Base-by-base conservation (phyloP, 306 rosid species). In the Dalbergia oliveri region DNA sequence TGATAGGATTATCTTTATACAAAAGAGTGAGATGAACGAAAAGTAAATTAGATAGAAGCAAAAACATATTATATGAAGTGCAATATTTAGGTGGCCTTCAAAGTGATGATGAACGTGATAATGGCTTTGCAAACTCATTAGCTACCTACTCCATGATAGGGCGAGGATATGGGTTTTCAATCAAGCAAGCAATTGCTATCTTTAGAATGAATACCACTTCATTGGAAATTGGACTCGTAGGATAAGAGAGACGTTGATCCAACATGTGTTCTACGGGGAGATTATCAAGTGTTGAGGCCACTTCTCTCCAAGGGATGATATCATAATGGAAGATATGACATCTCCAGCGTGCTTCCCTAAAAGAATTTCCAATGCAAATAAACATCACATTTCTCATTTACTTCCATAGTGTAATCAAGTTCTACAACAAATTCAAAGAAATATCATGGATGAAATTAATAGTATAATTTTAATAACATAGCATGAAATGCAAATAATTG, bases 101-200 rank as follows among this genome's bases (percentile, higher is more conserved):
- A 75, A 15, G 70, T 61, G 19, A 75, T 45, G 14, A 37, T 65
- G 35, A 69, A 33, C 15, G 5, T 12, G 35, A 8, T 3, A 47
- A 56, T 14, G 57, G 3, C 77, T 13, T 49, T 11, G 0, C 15
- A 1, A 70, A 58, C 8, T 37, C 45, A 7, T 4, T 51, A 4
- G 16, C 23, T 44, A 70, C 74, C 12, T 76, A 69, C 34, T 70
- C 15, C 86, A 76, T 82, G 54, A 74, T 70, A 41, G 78, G 82
- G n/a, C 74, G 73, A 69, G 54, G 76, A 0, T 2, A 12, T 3
- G 78, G 51, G 0, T 11, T 69, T 63, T 69, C 45, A 23, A 0
- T 61, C 78, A 82, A 51, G 44, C 82, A 76, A 2, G 62, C 37
- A 61, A 16, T 51, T 50, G 35, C 35, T 16, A 70, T 26, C 58